phyloP scores from a whole-genome alignment of 2,329 filamentous ascomycete genomes.

The Cladophialophora immunda region DNA sequence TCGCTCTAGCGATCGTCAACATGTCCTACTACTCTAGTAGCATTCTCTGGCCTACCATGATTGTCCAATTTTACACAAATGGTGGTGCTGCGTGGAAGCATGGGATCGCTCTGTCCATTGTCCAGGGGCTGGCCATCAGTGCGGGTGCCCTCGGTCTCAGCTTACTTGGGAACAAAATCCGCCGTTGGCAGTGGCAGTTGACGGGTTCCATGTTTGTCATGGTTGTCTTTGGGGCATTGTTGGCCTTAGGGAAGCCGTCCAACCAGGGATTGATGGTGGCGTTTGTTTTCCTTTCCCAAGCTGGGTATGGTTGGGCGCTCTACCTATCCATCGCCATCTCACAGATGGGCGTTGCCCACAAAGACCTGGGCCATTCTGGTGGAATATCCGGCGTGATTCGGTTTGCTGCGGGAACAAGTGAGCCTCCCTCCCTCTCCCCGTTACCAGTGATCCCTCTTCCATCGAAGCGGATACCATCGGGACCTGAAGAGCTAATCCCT shows the following conservation, averaged over 20 bases:
- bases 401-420: constrained; percentile 52
- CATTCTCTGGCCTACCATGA: constrained; percentile 59
- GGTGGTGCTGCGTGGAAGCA: constrained; percentile 48
- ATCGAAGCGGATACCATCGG: no score
- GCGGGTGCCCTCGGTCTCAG: constrained; percentile 54
- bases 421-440: not conserved
- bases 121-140: constrained; percentile 56
- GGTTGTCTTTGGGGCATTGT: constrained; percentile 58
- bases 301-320: constrained; percentile 58
- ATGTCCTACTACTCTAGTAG: constrained; percentile 63
- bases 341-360: constrained; percentile 60
- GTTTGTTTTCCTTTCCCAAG: constrained; percentile 56
- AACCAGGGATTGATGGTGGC: constrained; percentile 58
- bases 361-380: constrained; percentile 57
- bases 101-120: constrained; percentile 51
- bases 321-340: constrained; percentile 60
- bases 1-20: constrained; percentile 57
- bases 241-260: constrained; percentile 54
- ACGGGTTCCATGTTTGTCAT: constrained; percentile 54
- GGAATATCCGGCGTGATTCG: constrained; percentile 55
- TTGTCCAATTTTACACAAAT: constrained; percentile 54
- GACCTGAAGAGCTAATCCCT: no score
- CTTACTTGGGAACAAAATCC: constrained; percentile 53
- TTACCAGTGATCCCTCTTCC: no score
- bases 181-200: constrained; percentile 59